Conservation (phyloP, 192 early-diverging fungal species). For the Obelidium mucronatum region DNA sequence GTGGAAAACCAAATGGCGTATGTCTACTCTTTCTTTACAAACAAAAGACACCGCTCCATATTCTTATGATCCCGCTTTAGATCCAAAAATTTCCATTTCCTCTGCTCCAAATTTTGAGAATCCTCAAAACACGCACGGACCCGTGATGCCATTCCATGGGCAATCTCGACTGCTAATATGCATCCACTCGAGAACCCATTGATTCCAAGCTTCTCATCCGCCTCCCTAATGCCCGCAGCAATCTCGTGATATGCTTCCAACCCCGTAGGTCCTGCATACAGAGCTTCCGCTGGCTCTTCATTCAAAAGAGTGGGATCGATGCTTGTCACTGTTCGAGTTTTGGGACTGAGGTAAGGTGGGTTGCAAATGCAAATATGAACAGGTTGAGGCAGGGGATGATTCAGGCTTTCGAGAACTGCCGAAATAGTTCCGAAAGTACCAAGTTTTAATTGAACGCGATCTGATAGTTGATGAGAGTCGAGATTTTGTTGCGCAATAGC, state of each 20-base stretch:
- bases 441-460: not conserved
- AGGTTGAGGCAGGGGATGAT: not conserved
- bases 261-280: constrained; percentile 13
- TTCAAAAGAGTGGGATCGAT: constrained; percentile 20
- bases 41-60: constrained; percentile 20
- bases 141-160: not conserved
- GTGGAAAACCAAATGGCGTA: too few species aligned
- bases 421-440: not conserved
- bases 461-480: not conserved
- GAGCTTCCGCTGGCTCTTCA: constrained; percentile 6
- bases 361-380: constrained; percentile 15
- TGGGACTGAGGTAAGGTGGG: constrained; percentile 10
- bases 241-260: constrained; percentile 23
- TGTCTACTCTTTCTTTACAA: not conserved
- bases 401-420: not conserved
- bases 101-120: not conserved
- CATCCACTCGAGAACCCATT: not conserved
- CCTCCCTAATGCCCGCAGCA: not conserved
- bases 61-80: not conserved
- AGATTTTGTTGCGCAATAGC: constrained; percentile 8
- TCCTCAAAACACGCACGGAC: constrained; percentile 1
- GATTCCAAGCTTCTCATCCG: not conserved
- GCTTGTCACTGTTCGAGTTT: not conserved
- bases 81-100: constrained; percentile 1
- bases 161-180: constrained; percentile 20